Percentiles rank a stretch among this genome's conserved stretches.
Conservation (phyloP, 768 basidiomycete species). For the Imleria badia region DNA sequence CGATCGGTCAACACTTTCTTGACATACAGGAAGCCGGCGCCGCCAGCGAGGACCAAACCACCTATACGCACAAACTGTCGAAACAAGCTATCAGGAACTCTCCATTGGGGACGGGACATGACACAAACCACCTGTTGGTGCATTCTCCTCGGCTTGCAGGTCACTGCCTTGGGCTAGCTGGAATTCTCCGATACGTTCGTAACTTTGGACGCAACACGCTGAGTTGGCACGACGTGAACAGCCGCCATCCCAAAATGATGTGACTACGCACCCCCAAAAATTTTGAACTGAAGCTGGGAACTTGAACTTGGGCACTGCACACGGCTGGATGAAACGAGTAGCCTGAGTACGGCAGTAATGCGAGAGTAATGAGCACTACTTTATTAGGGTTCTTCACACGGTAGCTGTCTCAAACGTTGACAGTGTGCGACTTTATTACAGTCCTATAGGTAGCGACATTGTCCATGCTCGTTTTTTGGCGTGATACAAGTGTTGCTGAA, state of each 20-base stretch:
- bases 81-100: background rate
- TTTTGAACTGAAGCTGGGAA: slow-evolving; percentile 14
- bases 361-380: background rate
- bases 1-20: slow-evolving; percentile 29
- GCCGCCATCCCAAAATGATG: background rate
- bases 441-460: slow-evolving; percentile 1
- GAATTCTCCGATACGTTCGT: background rate
- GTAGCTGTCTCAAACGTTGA: background rate
- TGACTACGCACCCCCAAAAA: slow-evolving; percentile 11
- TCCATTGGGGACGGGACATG: background rate
- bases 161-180: background rate
- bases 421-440: background rate
- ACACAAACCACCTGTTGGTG: slow-evolving; percentile 19
- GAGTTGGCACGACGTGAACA: background rate
- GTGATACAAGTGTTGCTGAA: background rate
- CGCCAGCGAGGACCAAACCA: slow-evolving; percentile 28
- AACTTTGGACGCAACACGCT: background rate
- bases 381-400: slow-evolving; percentile 16
- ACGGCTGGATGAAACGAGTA: background rate
- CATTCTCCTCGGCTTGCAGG: slow-evolving; percentile 11
- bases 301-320: background rate
- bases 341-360: slow-evolving; percentile 3
- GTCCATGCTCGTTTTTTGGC: background rate
- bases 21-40: slow-evolving; percentile 31
- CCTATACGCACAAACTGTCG: slow-evolving; percentile 26